Evolutionary conservation across 495 filamentous ascomycete species (phyloP), one percentile per base, ranked within the genome.

Genomic region (Pseudoneurospora amorphoporcata): DNA sequence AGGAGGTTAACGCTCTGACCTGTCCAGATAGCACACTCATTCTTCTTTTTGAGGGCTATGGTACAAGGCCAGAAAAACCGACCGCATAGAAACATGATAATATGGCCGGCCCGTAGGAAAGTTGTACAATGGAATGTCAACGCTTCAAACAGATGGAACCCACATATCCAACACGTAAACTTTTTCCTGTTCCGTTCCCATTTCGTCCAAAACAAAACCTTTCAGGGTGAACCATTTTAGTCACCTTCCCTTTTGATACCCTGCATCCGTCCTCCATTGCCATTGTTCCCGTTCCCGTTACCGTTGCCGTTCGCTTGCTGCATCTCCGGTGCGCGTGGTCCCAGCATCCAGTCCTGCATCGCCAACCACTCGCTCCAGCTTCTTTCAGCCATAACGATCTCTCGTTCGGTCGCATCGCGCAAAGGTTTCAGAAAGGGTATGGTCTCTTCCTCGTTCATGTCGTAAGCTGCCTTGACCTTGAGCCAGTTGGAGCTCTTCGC

Each of bases 331-430:
- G 83, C 83, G 65, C 86, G 77, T 39, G 85, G 84, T 16, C 92
- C 94, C 65, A 97, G 84, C 93, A 97, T 95, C 93, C 94, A 97
- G 78, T 97, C 93, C 80, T 97, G 92, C 92, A 97, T 96, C 9
- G 92, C 93, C 40, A 97, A 82, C 92, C 92, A 96, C 76, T 91
- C 88, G 76, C 90, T 92, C 92, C 92, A 97, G 71, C 84, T 89
- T 73, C 86, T 86, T 84, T 99, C 94, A 0, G 94, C 95, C 14
- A 82, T 86, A 73, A 92, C 89, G 74, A 98, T 94, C 84, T 98
- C 95, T 32, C 87, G 86, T 75, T 94, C 89, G 39, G 89, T 84
- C 3, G 92, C 89, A 53, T 88, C 86, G 77, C 92, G 89, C 39
- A 98, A 82, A 38, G 94, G 93, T 75, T 88, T 89, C 72, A 98